Base-by-base conservation (phyloP, 345 rosid genomes). In the Arabis hirsuta region DNA sequence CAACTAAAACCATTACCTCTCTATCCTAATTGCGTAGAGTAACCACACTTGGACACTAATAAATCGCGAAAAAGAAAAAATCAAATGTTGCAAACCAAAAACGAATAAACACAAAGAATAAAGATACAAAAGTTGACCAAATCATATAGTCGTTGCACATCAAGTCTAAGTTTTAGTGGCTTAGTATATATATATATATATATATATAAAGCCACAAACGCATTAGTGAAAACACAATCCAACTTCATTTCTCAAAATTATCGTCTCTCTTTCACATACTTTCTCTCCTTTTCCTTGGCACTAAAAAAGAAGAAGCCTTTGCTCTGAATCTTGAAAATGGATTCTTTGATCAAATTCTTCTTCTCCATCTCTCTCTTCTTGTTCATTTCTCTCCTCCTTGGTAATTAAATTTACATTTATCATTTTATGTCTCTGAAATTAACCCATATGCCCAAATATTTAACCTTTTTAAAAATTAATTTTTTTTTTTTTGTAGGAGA, bases 311-410 rank as follows among this genome's bases (percentile, higher is more conserved):
- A 74, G 41, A 8, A 67, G 9, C 3, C 12, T 53, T 60, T 65
- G 27, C 71, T 73, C 63, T 64, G 64, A 72, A 65, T 67, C 73
- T 50, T 53, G 69, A 61, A 75, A 74, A 74, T 75, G 79, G 68
- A 61, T 60, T 54, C 11, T 66, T 31, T 74, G 67, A 50, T 50
- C 62, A 74, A 74, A 68, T 64, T 61, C 26, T 68, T 75, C 51
- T 67, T 60, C 68, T 74, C 47, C 47, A 36, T 74, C 31, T 67
- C 47, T 60, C 16, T 74, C 29, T 34, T 68, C 11, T 0, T 64
- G 36, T 55, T 29, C 13, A 62, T 12, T 44, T 62, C 48, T 10
- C 62, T 59, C 5, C 3, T 74, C 24, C 44, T 43, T 26, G 79
- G 78, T 74, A 67, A 52, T 24, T 58, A 4, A 31, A 7, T 6